phyloP scores from a whole-genome alignment of 2,329 filamentous ascomycete genomes.

The Tympanopsis confertula region DNA sequence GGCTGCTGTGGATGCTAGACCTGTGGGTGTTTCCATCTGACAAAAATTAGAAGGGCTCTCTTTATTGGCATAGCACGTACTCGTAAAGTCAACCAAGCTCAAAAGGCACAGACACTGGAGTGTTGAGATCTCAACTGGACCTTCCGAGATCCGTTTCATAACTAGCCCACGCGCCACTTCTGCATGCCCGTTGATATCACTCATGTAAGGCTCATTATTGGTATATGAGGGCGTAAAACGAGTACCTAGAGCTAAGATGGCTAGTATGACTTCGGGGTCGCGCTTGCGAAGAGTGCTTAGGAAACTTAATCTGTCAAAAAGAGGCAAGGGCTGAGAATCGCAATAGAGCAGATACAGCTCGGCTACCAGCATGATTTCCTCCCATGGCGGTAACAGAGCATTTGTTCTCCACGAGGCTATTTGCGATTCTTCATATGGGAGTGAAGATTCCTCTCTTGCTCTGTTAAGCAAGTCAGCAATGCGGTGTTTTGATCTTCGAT shows the following conservation, averaged over 20 bases:
- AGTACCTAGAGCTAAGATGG: conserved; percentile 6
- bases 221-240: neutral
- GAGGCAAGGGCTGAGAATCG: conserved; percentile 24
- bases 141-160: neutral
- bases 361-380: conserved; percentile 19
- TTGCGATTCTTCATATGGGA: too few species aligned
- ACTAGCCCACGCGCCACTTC: conserved; percentile 3
- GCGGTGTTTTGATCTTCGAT: too few species aligned
- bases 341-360: conserved; percentile 23
- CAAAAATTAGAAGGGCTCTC: neutral
- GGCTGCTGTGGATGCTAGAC: conserved; percentile 27
- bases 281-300: conserved; percentile 15
- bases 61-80: neutral
- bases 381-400: conserved; percentile 16
- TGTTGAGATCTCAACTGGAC: neutral
- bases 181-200: conserved; percentile 17
- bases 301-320: conserved; percentile 20
- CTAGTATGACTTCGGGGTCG: conserved; percentile 21
- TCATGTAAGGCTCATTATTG: conserved; percentile 6
- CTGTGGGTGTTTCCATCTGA: conserved; percentile 30
- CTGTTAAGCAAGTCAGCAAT: too few species aligned
- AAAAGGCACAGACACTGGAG: conserved; percentile 1
- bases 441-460: too few species aligned
- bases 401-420: conserved; percentile 6
- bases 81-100: conserved; percentile 2